phyloP scores from a whole-genome alignment of 768 basidiomycete genomes.

The Kwoniella europaea region DNA sequence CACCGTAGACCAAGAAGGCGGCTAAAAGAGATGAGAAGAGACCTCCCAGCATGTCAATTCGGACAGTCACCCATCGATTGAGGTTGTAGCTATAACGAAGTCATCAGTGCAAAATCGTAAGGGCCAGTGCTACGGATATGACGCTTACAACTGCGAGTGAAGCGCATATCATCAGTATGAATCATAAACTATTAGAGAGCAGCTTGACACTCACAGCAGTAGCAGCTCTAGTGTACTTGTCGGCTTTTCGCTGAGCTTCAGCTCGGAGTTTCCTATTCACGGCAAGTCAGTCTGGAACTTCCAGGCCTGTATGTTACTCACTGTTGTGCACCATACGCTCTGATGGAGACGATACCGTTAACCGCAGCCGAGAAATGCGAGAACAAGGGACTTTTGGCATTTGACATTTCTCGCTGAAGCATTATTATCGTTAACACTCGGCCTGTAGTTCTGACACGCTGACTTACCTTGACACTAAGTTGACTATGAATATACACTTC shows the following conservation, averaged over 20 bases:
- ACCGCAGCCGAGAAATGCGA: slow-evolving; percentile 67
- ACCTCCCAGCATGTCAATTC: slow-evolving; percentile 68
- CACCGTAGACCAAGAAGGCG: slow-evolving; percentile 65
- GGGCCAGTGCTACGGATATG: neutral
- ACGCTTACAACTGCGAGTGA: slow-evolving; percentile 22
- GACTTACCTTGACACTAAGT: slow-evolving; percentile 62
- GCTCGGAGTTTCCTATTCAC: slow-evolving; percentile 58
- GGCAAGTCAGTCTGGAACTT: neutral
- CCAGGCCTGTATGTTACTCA: slow-evolving; percentile 7
- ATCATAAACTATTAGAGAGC: neutral
- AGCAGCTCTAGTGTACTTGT: slow-evolving; percentile 60
- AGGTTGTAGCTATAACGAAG: slow-evolving; percentile 60
- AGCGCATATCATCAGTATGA: slow-evolving; percentile 1
- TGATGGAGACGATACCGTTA: slow-evolving; percentile 65
- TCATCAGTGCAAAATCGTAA: slow-evolving; percentile 58
- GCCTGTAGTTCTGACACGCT: neutral
- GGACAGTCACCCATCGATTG: slow-evolving; percentile 58
- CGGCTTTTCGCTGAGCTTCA: slow-evolving; percentile 64
- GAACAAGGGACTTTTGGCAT: slow-evolving; percentile 63
- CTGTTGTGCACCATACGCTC: slow-evolving; percentile 70
- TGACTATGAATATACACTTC: slow-evolving; percentile 67
- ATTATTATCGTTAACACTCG: slow-evolving; percentile 3
- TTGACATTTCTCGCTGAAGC: slow-evolving; percentile 63
- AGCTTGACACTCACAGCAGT: slow-evolving; percentile 31
- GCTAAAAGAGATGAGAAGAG: slow-evolving; percentile 66